Percentiles rank a stretch among this genome's conserved stretches.
These are phyloP conservation scores for Botrytis sinoallii DNA, from an alignment of 2,329 filamentous ascomycete genomes.

Conservation along the genomic window DNA sequence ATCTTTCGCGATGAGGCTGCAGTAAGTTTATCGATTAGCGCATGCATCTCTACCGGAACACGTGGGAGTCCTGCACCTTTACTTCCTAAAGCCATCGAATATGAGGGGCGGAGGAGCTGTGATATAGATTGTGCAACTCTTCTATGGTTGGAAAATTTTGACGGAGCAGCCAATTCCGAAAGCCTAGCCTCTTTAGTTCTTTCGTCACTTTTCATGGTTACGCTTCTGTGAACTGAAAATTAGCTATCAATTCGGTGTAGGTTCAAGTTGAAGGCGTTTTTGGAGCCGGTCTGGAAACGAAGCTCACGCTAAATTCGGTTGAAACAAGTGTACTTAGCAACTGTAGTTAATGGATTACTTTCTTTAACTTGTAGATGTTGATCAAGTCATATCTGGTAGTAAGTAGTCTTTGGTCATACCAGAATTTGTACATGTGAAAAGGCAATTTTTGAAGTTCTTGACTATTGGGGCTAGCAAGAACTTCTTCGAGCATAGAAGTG, in stretches of 20 bases:
- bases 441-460: too few species aligned
- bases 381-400: not conserved
- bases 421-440: too few species aligned
- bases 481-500: not conserved
- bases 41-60: not conserved
- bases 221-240: not conserved
- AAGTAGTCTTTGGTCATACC: too few species aligned
- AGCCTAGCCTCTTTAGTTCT: accelerated
- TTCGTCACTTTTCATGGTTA: not conserved
- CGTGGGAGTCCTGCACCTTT: not conserved
- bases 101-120: not conserved
- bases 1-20: not conserved
- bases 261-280: not conserved
- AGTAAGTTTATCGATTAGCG: not conserved
- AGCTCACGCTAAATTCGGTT: not conserved
- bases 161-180: not conserved
- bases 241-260: not conserved
- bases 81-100: not conserved
- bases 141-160: not conserved
- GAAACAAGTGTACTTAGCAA: not conserved
- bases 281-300: not conserved
- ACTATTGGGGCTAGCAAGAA: too few species aligned
- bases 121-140: not conserved
- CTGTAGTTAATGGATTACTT: not conserved
- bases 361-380: accelerated